These are phyloP conservation scores for Salix viminalis DNA, from an alignment of 345 rosid species.

Conservation along the genomic window DNA sequence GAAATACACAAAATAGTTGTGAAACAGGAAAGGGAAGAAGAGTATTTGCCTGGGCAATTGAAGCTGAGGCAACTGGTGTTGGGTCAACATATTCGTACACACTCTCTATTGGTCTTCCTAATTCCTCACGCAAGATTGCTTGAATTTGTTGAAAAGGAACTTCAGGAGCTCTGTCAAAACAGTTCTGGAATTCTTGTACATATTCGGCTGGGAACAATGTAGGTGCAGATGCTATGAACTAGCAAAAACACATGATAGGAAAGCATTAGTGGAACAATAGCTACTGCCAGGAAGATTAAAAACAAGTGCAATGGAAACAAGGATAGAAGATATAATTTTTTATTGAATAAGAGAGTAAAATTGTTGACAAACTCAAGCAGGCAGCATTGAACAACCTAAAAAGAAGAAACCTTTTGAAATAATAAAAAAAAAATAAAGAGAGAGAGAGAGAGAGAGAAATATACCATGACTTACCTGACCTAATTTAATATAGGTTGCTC, in stretches of 20 bases:
- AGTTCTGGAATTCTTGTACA: conserved; percentile 83
- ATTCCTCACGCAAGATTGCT: conserved; percentile 67
- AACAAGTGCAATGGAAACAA: background rate
- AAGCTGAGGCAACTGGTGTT: conserved; percentile 90
- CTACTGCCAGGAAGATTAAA: background rate
- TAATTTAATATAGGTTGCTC: conserved; percentile 92
- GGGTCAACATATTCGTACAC: conserved; percentile 84
- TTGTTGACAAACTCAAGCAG: background rate
- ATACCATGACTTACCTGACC: conserved; percentile 60
- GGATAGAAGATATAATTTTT: background rate
- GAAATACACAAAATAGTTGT: background rate
- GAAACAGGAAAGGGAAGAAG: background rate
- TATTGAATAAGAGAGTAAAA: background rate
- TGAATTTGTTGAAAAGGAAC: conserved; percentile 74
- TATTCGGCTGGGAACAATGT: conserved; percentile 86
- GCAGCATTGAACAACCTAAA: too few relatives aligned
- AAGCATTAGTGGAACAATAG: conserved; percentile 11
- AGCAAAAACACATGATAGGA: conserved; percentile 18
- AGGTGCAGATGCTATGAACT: conserved; percentile 97
- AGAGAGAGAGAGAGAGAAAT: background rate
- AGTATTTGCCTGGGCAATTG: conserved; percentile 72
- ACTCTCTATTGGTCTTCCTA: conserved; percentile 80
- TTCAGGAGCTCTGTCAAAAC: conserved; percentile 88
- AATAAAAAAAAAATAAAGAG: background rate
- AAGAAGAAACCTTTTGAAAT: background rate